Percentiles rank a stretch among this genome's conserved stretches.
phyloP scores from a whole-genome alignment of 1,284 basidiomycete genomes.

The Uromyces viciae-fabae region DNA sequence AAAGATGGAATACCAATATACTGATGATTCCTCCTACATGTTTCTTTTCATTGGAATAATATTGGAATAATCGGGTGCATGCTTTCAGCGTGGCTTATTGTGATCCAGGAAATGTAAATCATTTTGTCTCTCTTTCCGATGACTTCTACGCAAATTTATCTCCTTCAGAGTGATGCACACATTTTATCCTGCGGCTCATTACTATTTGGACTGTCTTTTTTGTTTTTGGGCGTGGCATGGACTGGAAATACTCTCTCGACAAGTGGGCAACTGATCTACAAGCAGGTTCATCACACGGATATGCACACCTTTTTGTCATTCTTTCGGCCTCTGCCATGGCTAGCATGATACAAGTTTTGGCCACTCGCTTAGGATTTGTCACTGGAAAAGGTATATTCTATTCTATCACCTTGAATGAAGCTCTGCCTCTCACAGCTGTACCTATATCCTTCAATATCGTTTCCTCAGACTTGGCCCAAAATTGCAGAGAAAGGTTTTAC shows the following conservation, averaged over 20 bases:
- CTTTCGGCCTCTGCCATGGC: slow-evolving; percentile 58
- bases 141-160: neutral
- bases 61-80: no score
- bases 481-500: slow-evolving; percentile 57
- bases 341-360: slow-evolving; percentile 56
- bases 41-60: neutral
- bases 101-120: slow-evolving; percentile 42
- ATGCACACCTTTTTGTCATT: slow-evolving; percentile 79
- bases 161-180: no score
- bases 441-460: slow-evolving; percentile 45
- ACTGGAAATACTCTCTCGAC: slow-evolving; percentile 17
- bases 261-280: slow-evolving; percentile 54
- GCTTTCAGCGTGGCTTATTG: slow-evolving; percentile 28
- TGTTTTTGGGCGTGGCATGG: slow-evolving; percentile 43
- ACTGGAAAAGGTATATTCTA: slow-evolving; percentile 54
- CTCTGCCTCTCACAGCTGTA: no score
- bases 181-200: neutral
- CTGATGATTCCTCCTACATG: no score
- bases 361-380: slow-evolving; percentile 60
- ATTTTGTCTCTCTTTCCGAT: no score
- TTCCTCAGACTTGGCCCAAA: slow-evolving; percentile 51
- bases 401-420: no score
- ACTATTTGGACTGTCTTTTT: slow-evolving; percentile 3
- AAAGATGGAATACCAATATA: neutral
- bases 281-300: slow-evolving; percentile 61